Percentiles rank a stretch among this genome's conserved stretches.
phyloP scores from a whole-genome alignment of 345 rosid genomes.

The Fremontodendron californicum region DNA sequence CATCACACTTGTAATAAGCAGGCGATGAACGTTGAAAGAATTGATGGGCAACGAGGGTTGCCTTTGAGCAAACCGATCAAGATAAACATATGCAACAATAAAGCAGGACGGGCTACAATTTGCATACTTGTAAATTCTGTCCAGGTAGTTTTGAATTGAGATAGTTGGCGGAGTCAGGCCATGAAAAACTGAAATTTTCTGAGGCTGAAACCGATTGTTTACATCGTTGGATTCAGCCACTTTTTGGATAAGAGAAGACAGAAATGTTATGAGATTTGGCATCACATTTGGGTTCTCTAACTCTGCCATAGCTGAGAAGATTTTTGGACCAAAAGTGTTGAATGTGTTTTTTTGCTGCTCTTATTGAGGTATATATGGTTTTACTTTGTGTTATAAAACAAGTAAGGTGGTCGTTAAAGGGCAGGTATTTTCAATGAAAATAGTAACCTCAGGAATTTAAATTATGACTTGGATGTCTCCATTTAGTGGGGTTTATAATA shows the following conservation, averaged over 20 bases:
- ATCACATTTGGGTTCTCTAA: constrained; percentile 58
- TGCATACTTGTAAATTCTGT: constrained; percentile 81
- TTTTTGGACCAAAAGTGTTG: not conserved
- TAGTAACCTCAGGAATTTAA: constrained; percentile 9
- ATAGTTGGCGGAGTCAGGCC: constrained; percentile 73
- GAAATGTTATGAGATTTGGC: constrained; percentile 60
- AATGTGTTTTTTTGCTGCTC: not conserved
- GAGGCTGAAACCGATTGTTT: constrained; percentile 30
- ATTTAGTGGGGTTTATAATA: not conserved
- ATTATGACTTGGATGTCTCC: constrained; percentile 22
- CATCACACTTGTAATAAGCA: constrained; percentile 85
- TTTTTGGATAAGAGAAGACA: constrained; percentile 68
- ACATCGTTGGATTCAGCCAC: constrained; percentile 71
- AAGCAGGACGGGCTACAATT: constrained; percentile 89
- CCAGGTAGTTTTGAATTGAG: constrained; percentile 66
- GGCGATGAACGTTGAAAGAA: constrained; percentile 81
- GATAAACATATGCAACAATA: constrained; percentile 81
- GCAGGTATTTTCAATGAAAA: constrained; percentile 19
- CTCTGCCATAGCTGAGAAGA: constrained; percentile 46
- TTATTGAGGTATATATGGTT: constrained; percentile 11
- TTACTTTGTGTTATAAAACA: constrained; percentile 1
- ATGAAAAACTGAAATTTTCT: constrained; percentile 68
- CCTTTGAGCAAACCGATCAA: constrained; percentile 69
- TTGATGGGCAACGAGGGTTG: constrained; percentile 75
- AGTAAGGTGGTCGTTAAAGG: constrained; percentile 38